phyloP scores from a whole-genome alignment of 129 eudicot species.

The Silybum marianum region DNA sequence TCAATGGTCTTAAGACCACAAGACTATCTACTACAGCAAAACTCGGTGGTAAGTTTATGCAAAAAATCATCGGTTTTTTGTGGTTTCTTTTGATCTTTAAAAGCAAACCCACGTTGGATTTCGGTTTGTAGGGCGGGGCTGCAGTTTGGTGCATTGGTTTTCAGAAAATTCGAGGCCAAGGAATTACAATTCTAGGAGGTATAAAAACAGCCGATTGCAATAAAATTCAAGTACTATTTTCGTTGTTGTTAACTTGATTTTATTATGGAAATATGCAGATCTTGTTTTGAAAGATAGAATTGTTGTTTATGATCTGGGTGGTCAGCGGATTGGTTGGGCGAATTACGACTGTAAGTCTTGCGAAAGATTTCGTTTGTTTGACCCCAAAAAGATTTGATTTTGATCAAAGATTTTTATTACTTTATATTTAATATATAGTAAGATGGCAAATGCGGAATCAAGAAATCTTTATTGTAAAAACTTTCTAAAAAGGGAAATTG shows the following conservation, averaged over 20 bases:
- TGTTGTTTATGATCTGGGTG: constrained; percentile 89
- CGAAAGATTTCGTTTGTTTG: background rate
- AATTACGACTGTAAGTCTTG: constrained; percentile 82
- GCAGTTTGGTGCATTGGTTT: constrained; percentile 92
- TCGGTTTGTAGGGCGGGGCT: constrained; percentile 71
- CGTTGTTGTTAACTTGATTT: background rate
- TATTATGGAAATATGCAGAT: constrained; percentile 47
- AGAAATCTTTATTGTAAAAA: background rate
- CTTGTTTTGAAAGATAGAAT: constrained; percentile 85
- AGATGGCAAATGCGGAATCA: background rate
- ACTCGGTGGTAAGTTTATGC: constrained; percentile 60
- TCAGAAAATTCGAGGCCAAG: constrained; percentile 80
- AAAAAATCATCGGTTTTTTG: background rate
- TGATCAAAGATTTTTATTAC: too few relatives aligned
- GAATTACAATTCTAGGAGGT: constrained; percentile 93
- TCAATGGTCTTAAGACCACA: constrained; percentile 76
- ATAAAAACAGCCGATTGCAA: background rate
- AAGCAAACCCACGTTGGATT: background rate
- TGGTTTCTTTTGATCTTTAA: background rate
- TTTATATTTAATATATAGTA: too few relatives aligned
- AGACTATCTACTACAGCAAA: constrained; percentile 88
- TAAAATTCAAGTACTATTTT: background rate
- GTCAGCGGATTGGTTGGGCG: constrained; percentile 93
- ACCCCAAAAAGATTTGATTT: too few relatives aligned
- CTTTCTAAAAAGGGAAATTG: background rate